Base-by-base conservation (phyloP, 2,329 filamentous ascomycete genomes). In the Escovopsis sp. region DNA sequence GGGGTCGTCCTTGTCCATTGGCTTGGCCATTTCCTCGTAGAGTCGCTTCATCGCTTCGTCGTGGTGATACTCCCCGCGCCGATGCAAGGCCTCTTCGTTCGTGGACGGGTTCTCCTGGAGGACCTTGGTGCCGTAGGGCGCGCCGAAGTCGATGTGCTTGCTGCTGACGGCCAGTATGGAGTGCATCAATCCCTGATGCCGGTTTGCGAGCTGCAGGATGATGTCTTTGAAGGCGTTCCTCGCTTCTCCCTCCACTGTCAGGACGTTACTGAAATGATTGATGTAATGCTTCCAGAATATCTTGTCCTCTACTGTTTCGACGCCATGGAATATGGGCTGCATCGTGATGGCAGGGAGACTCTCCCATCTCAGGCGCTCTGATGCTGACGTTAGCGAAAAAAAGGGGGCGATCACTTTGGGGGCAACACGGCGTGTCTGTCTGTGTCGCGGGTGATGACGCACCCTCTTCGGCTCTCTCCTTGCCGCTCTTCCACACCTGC, bases 211-310 rank as follows among this genome's bases (percentile, higher is more conserved):
- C 2, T 84, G 84, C 3, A 94, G 68, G 31, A 94, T 66, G 49
- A 91, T 80, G 48, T 86, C 81, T 54, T 84, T 84, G 64, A 94
- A 94, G 2, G 85, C 84, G 50, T 93, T 94, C 45, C 79, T 78
- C 46, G 80, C 72, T 55, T 88, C 84, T 39, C 81, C 80, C 53
- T 89, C 84, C 14, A 94, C 73, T 1, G 84, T 94, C 40, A 94
- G 68, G 2, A 91, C 81, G 34, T 79, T 76, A 62, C 84, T 89
- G 43, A 94, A 72, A 41, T 84, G 74, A 48, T 75, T 78, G 40
- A 84, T 79, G 57, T 93, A 94, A 57, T 94, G 84, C 47, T 84
- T 79, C 58, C 89, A 79, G 53, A 94, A 85, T 20, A 83, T 71
- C 47, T 78, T 78, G 56, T 94, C 87, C 48, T 88, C 76, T 6